phyloP scores from a whole-genome alignment of 208 protist genomes.

The Trichomonas vaginalis region DNA sequence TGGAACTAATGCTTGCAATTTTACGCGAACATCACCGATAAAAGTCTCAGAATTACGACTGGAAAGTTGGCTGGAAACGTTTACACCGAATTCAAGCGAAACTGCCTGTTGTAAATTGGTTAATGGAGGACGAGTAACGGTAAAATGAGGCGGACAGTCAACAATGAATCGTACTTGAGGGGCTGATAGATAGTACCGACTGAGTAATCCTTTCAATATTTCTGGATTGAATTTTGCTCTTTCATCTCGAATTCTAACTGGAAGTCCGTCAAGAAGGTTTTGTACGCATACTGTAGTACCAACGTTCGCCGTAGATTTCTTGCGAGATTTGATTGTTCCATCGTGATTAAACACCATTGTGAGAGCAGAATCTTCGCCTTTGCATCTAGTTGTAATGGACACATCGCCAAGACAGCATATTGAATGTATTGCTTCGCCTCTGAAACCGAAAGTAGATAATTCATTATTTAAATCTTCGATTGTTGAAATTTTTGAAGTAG shows the following conservation, averaged over 20 bases:
- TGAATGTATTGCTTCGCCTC: conserved; percentile 79
- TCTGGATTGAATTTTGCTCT: neutral
- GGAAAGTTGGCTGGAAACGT: neutral
- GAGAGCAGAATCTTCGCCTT: neutral
- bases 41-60: neutral
- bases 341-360: neutral
- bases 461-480: conserved; percentile 52
- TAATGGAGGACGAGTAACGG: neutral
- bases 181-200: neutral
- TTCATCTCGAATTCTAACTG: neutral
- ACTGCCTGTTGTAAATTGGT: neutral
- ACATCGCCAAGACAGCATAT: conserved; percentile 34
- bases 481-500: conserved; percentile 51
- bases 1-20: neutral
- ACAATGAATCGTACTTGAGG: neutral
- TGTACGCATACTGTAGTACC: neutral
- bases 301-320: neutral
- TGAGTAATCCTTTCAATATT: neutral
- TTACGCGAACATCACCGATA: neutral
- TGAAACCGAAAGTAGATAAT: conserved; percentile 70
- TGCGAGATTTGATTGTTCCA: neutral
- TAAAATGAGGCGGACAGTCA: neutral
- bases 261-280: neutral
- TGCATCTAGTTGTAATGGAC: neutral
- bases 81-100: neutral